phyloP scores from a whole-genome alignment of 331 rosid genomes.

The Saraca asoca region DNA sequence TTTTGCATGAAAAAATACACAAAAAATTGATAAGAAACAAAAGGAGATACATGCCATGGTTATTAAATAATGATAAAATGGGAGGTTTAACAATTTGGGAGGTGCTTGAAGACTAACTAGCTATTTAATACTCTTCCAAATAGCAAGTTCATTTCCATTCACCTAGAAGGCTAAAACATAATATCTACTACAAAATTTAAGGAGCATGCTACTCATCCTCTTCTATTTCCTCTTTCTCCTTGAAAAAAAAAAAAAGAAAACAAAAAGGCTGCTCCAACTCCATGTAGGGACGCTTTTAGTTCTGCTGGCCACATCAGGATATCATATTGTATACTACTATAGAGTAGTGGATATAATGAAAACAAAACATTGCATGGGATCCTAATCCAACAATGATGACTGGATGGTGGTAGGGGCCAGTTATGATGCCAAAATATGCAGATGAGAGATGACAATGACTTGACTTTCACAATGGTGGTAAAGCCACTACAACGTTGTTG shows the following conservation, averaged over 20 bases:
- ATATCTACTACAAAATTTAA: not conserved
- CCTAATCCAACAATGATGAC: slow-evolving; percentile 11
- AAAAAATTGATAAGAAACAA: not conserved
- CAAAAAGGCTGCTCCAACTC: slow-evolving; percentile 16
- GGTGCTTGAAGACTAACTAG: not conserved
- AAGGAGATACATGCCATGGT: too few species aligned
- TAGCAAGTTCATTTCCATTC: not conserved
- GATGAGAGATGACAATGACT: not conserved
- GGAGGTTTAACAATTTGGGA: not conserved
- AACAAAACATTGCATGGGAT: slow-evolving; percentile 27
- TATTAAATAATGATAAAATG: too few species aligned
- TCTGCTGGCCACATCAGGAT: slow-evolving; percentile 2
- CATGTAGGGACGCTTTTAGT: slow-evolving; percentile 4
- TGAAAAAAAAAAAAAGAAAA: not conserved
- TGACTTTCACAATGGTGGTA: not conserved
- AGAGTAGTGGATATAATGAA: not conserved
- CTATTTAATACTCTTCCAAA: slow-evolving; percentile 26
- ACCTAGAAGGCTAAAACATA: slow-evolving; percentile 9
- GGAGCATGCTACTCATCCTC: slow-evolving; percentile 15
- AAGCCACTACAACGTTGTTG: not conserved
- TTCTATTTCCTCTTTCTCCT: not conserved
- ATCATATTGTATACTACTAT: slow-evolving; percentile 6
- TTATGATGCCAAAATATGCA: slow-evolving; percentile 12
- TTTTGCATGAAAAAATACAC: too few species aligned
- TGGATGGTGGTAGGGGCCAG: not conserved